These are phyloP conservation scores for Claviceps purpurea DNA, from an alignment of 2,329 filamentous ascomycete species.

Conservation along the genomic window DNA sequence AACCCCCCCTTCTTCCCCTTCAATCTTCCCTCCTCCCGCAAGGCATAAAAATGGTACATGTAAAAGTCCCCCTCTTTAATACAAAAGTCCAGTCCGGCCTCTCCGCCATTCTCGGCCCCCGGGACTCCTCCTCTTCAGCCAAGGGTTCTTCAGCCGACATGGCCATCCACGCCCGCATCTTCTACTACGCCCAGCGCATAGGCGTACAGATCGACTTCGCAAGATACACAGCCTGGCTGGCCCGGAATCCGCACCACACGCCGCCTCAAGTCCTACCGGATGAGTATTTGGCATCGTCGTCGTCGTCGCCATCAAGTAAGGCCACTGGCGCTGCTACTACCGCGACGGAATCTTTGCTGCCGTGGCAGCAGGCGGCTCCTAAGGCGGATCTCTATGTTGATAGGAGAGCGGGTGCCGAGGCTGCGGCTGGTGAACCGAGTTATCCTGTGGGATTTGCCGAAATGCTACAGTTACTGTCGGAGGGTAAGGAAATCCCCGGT, in stretches of 20 bases:
- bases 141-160: constrained; percentile 43
- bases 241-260: constrained; percentile 18
- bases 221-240: constrained; percentile 53
- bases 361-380: constrained; percentile 38
- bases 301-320: neutral
- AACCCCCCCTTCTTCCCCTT: neutral
- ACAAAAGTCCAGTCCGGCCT: constrained; percentile 38
- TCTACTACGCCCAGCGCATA: constrained; percentile 46
- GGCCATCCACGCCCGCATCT: constrained; percentile 51
- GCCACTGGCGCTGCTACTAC: neutral
- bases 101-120: constrained; percentile 48
- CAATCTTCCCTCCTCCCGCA: no score
- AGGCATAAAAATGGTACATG: neutral
- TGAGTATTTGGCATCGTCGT: constrained; percentile 12
- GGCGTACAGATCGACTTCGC: constrained; percentile 48
- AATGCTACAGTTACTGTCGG: constrained; percentile 73
- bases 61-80: neutral
- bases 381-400: constrained; percentile 33
- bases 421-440: constrained; percentile 36
- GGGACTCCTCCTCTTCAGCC: constrained; percentile 15
- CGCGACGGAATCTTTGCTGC: constrained; percentile 11
- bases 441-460: constrained; percentile 77
- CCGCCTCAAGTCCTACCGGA: constrained; percentile 24
- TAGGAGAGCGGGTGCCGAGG: constrained; percentile 15
- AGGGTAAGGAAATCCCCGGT: constrained; percentile 70